phyloP scores from a whole-genome alignment of 1,284 basidiomycete species.

The Agaricales sp. region DNA sequence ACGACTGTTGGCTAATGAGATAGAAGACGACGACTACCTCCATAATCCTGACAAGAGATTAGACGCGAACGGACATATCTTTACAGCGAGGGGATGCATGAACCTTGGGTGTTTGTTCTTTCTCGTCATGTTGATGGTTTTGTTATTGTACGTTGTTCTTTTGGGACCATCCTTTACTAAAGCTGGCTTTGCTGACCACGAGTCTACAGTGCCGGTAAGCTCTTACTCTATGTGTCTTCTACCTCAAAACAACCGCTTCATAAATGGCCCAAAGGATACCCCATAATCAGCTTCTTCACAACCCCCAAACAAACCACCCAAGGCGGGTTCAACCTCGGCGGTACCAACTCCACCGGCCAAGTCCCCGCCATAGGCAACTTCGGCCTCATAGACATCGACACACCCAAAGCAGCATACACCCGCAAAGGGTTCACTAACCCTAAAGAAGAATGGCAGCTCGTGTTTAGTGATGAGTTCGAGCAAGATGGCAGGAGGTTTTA shows the following conservation, averaged over 20 bases:
- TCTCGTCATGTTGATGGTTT: not conserved
- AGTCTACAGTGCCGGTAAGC: not conserved
- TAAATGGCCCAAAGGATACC: not conserved
- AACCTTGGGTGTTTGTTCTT: slow-evolving; percentile 1
- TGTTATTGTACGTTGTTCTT: not conserved
- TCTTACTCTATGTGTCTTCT: not conserved
- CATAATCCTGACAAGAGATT: not conserved
- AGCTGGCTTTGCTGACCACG: not conserved
- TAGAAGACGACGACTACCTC: not conserved
- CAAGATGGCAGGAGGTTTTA: slow-evolving; percentile 23
- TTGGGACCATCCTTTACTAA: not conserved
- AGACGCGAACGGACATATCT: not conserved
- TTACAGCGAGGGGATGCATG: not conserved
- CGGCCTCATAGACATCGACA: slow-evolving; percentile 42
- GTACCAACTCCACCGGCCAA: slow-evolving; percentile 44
- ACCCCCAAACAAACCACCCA: slow-evolving; percentile 1
- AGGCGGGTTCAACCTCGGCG: slow-evolving; percentile 47
- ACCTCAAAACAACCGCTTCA: not conserved
- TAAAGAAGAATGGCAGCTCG: slow-evolving; percentile 13
- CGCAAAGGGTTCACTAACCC: slow-evolving; percentile 8
- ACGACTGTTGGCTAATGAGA: slow-evolving; percentile 25
- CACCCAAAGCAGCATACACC: slow-evolving; percentile 31
- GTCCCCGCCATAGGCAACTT: slow-evolving; percentile 27
- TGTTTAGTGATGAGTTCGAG: slow-evolving; percentile 17
- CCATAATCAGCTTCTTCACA: not conserved